These are phyloP conservation scores for Phytophthora capsici DNA, from an alignment of 352 stramenopile genomes.

Conservation along the genomic window DNA sequence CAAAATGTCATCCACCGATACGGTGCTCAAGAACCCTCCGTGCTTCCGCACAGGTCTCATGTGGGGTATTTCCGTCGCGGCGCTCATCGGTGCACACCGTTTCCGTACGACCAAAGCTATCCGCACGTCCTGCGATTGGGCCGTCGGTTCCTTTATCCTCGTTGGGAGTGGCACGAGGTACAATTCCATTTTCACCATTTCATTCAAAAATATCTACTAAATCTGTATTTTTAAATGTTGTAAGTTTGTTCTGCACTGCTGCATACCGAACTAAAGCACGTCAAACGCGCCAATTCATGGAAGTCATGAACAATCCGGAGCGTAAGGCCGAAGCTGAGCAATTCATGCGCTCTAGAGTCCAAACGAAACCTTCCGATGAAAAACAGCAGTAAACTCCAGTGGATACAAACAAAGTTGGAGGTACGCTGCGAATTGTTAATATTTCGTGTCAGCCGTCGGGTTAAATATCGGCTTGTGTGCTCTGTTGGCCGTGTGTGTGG, in stretches of 20 bases:
- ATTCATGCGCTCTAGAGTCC: conserved; percentile 73
- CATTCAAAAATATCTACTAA: no score
- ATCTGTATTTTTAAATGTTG: background rate
- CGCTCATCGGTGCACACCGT: conserved; percentile 67
- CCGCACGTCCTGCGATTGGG: conserved; percentile 69
- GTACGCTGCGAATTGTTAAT: conserved; percentile 36
- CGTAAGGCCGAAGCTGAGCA: conserved; percentile 76
- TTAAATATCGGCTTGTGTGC: conserved; percentile 45
- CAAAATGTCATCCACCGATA: conserved; percentile 22
- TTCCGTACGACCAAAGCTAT: conserved; percentile 69
- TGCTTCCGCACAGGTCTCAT: conserved; percentile 82
- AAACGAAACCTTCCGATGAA: conserved; percentile 25
- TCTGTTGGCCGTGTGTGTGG: conserved; percentile 19
- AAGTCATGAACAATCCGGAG: conserved; percentile 84
- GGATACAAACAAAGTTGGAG: background rate
- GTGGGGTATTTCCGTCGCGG: conserved; percentile 74
- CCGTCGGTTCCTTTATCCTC: conserved; percentile 64
- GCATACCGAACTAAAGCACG: conserved; percentile 54
- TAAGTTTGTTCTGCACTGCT: conserved; percentile 69
- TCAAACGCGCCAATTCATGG: conserved; percentile 85
- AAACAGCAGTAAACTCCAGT: conserved; percentile 10
- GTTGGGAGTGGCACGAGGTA: conserved; percentile 68
- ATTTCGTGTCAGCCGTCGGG: conserved; percentile 35
- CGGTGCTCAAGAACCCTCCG: conserved; percentile 76
- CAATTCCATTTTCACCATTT: no score